Evolutionary conservation across 2,329 filamentous ascomycete genomes (phyloP), one percentile per base, ranked within the genome.

Genomic region (Byssochlamys sp.): DNA sequence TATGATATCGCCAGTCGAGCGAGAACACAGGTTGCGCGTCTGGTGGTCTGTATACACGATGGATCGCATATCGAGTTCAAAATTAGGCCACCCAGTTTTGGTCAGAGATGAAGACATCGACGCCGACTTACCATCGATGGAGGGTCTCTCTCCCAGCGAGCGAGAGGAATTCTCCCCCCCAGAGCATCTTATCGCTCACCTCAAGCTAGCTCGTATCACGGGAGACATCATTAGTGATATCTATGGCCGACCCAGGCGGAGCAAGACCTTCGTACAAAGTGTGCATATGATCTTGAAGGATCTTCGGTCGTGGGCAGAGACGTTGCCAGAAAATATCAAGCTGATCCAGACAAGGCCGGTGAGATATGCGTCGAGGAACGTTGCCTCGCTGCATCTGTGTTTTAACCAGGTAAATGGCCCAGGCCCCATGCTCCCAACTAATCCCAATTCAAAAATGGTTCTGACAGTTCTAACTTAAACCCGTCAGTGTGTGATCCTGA

Each of bases 11-110:
- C 50, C 59, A 10, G 57, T 60, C 11, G 59, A 60, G 55, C 58
- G 59, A 52, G 59, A 60, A 33, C 57, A 60, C 27, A 55, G 59
- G 11, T 53, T 60, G 7, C 57, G 59, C 1, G 54, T 60, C n/a
- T 60, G 59, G 59, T 60, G 59, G 59, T 59, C 57, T n/a, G 57
- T 60, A 11, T 60, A 60, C 19, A 60, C 56, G 6, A 58, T 49
- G 26, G 59, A 60, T 19, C 59, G 59, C 24, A 58, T 60, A 33
- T 59, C 57, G 4, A 60, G 59, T 28, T 60, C 59, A 19, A 60
- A 60, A 29, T 24, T 60, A 29, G 59, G 59, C n/a, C 59, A 60
- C 35, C 59, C 59, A 10, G 59, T 60, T 26, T 59, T 57, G 45
- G 53, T 60, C 26, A 52, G 55, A 19, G 59, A 60, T 33, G 56